phyloP scores from a whole-genome alignment of 768 basidiomycete genomes.

The Trametes gibbosa region DNA sequence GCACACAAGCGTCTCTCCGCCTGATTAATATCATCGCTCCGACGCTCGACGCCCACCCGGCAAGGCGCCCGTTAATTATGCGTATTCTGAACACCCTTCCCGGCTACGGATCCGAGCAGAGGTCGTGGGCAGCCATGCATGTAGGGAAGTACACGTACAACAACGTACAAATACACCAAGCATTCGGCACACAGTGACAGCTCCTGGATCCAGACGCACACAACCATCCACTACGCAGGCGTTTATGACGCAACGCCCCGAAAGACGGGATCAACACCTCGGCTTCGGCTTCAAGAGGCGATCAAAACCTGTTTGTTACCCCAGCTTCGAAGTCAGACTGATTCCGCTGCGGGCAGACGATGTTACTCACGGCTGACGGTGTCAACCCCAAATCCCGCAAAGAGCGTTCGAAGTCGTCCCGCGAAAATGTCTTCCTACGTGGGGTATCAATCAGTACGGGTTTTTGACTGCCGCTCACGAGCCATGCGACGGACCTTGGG shows the following conservation, averaged over 20 bases:
- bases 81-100: slow-evolving; percentile 1
- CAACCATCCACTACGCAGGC: neutral
- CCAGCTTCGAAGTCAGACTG: neutral
- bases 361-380: slow-evolving; percentile 70
- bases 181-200: neutral
- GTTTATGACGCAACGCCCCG: slow-evolving; percentile 3
- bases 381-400: slow-evolving; percentile 84
- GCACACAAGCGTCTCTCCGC: slow-evolving; percentile 7
- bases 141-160: neutral
- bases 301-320: slow-evolving; percentile 25
- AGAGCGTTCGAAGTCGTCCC: slow-evolving; percentile 73
- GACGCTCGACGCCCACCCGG: slow-evolving; percentile 11
- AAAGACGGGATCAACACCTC: slow-evolving; percentile 1
- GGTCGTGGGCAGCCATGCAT: neutral
- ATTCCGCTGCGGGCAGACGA: neutral
- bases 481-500: slow-evolving; percentile 60
- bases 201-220: neutral
- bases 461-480: neutral
- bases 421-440: slow-evolving; percentile 72
- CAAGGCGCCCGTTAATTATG: slow-evolving; percentile 2
- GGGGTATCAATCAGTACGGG: no score
- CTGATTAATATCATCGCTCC: neutral
- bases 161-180: neutral
- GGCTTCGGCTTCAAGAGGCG: slow-evolving; percentile 18
- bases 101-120: neutral